Conservation (phyloP, 1,139 yeast genomes). For the Lodderomyces elongisporus region DNA sequence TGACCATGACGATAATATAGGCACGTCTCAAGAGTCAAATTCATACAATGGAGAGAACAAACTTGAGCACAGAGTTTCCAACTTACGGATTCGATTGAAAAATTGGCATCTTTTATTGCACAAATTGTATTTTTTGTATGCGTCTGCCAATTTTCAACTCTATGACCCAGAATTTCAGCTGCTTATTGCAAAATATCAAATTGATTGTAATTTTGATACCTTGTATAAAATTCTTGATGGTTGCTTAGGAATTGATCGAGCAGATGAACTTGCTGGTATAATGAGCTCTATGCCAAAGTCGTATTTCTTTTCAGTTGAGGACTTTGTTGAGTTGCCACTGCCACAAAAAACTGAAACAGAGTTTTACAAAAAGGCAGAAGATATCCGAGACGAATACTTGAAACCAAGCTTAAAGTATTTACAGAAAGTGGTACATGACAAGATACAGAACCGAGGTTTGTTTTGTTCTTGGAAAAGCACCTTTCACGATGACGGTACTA, state of each 20-base stretch:
- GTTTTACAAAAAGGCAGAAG: conserved; percentile 63
- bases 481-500: conserved; percentile 28
- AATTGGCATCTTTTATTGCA: conserved; percentile 62
- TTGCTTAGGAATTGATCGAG: conserved; percentile 11
- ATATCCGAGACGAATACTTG: conserved; percentile 48
- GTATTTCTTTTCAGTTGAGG: conserved; percentile 10
- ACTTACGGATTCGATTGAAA: conserved; percentile 29
- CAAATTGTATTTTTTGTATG: conserved; percentile 72
- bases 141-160: conserved; percentile 70
- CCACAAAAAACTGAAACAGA: conserved; percentile 19
- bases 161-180: conserved; percentile 41
- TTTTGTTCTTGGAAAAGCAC: conserved; percentile 9
- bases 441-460: conserved; percentile 23
- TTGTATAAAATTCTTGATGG: no score
- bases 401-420: conserved; percentile 40
- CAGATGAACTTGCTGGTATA: conserved; percentile 24
- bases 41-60: background rate
- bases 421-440: conserved; percentile 19
- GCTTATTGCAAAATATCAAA: conserved; percentile 17
- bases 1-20: conserved; percentile 22
- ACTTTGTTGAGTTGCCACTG: conserved; percentile 10
- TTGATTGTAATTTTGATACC: conserved; percentile 6
- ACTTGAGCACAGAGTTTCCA: conserved; percentile 21
- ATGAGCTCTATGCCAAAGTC: conserved; percentile 17
- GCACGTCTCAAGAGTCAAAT: conserved; percentile 6